A percentile compares a stretch with the other conserved stretches of the same genome.
These are phyloP conservation scores for Solanum hybrid DNA, from an alignment of 305 asterid genomes.

Conservation along the genomic window DNA sequence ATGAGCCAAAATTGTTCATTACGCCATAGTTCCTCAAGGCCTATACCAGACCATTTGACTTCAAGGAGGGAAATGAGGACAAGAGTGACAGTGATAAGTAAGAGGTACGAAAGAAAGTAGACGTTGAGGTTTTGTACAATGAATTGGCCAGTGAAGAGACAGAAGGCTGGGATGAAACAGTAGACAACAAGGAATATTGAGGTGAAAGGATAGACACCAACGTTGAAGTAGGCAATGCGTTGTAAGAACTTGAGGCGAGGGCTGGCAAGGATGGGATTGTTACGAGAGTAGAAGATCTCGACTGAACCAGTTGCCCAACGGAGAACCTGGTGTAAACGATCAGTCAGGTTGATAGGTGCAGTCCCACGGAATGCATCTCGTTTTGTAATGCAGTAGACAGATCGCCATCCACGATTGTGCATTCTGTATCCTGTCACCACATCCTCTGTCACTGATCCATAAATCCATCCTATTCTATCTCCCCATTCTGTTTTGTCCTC, in stretches of 20 bases:
- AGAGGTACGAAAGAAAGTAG: constrained; percentile 54
- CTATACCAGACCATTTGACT: constrained; percentile 96
- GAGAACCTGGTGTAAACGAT: constrained; percentile 95
- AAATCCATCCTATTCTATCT: constrained; percentile 92
- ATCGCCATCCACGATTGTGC: constrained; percentile 99
- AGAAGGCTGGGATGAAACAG: constrained; percentile 84
- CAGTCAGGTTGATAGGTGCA: constrained; percentile 90
- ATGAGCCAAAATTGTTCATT: constrained; percentile 95
- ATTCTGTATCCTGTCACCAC: constrained; percentile 97
- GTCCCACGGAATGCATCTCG: constrained; percentile 93
- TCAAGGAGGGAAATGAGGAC: constrained; percentile 71
- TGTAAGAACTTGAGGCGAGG: constrained; percentile 86
- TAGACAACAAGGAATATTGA: constrained; percentile 77
- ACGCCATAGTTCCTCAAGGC: constrained; percentile 87
- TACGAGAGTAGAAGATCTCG: constrained; percentile 85
- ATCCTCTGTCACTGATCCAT: constrained; percentile 95
- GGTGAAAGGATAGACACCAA: constrained; percentile 92
- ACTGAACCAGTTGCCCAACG: constrained; percentile 99
- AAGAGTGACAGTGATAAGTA: constrained; percentile 54
- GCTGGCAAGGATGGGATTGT: constrained; percentile 73
- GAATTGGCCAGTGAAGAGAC: constrained; percentile 81
- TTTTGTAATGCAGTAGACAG: constrained; percentile 85
- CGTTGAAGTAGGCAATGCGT: constrained; percentile 81
- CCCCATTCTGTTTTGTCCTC: constrained; percentile 99
- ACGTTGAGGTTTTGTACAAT: constrained; percentile 55